These are phyloP conservation scores for Cordyceps farinosa DNA, from an alignment of 2,329 filamentous ascomycete genomes.

Conservation along the genomic window DNA sequence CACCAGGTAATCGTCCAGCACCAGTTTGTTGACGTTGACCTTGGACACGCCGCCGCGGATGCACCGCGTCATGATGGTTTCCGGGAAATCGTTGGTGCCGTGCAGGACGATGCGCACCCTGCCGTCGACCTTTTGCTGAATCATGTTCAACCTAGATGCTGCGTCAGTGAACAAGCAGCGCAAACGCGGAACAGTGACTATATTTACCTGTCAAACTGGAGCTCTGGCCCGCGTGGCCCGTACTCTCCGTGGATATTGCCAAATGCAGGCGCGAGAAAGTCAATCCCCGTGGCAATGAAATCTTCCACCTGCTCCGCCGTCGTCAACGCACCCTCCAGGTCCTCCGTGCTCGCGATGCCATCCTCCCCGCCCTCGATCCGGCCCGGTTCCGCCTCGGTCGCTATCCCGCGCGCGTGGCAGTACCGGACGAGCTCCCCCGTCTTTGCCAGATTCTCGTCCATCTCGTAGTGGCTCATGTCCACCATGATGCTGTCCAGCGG, in stretches of 20 bases:
- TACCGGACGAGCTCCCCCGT: conserved; percentile 59
- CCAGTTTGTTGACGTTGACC: conserved; percentile 46
- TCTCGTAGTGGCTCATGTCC: conserved; percentile 71
- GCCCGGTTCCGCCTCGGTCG: conserved; percentile 66
- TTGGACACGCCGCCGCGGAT: conserved; percentile 37
- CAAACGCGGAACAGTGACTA: background rate
- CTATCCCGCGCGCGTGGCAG: conserved; percentile 60
- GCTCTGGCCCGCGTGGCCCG: conserved; percentile 37
- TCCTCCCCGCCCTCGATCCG: conserved; percentile 65
- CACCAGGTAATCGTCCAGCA: conserved; percentile 9
- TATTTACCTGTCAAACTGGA: conserved; percentile 6
- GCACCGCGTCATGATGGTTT: background rate
- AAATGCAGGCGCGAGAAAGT: conserved; percentile 73
- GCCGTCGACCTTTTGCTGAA: background rate
- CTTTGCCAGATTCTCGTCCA: conserved; percentile 62
- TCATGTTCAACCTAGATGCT: background rate
- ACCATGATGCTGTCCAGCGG: conserved; percentile 72
- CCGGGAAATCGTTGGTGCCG: conserved; percentile 6
- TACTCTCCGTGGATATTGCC: conserved; percentile 76
- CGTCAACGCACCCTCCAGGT: conserved; percentile 52
- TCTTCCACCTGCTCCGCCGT: conserved; percentile 66
- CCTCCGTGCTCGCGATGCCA: conserved; percentile 59
- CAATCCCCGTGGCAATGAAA: conserved; percentile 68
- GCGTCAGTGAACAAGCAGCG: background rate
- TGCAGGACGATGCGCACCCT: conserved; percentile 2